Percentiles rank a stretch among this genome's conserved stretches.
Evolutionary conservation across 2,329 filamentous ascomycete genomes (phyloP).

Genomic region (Bertia moriformis): DNA sequence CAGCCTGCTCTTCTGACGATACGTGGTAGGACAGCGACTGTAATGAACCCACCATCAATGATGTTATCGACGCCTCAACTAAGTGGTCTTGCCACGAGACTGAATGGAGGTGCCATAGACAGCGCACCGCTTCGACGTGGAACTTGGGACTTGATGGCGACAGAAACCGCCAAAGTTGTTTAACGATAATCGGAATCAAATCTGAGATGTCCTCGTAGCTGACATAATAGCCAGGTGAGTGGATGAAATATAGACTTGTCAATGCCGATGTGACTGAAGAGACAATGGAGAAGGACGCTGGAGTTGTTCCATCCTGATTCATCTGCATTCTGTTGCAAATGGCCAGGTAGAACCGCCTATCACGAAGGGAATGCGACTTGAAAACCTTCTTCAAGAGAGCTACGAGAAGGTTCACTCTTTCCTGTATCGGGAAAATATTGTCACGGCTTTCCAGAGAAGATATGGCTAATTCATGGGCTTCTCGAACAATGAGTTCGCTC

Average conservation of each 20-base stretch:
- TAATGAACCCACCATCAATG: conserved; percentile 47
- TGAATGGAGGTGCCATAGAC: conserved; percentile 72
- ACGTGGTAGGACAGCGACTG: conserved; percentile 27
- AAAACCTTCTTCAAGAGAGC: conserved; percentile 19
- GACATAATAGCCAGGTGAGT: conserved; percentile 38
- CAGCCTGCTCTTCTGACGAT: conserved; percentile 42
- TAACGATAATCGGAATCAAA: conserved; percentile 55
- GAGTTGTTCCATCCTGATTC: background rate
- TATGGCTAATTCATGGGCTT: conserved; percentile 36
- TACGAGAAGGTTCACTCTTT: conserved; percentile 13
- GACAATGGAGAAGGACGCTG: conserved; percentile 15
- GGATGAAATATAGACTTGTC: conserved; percentile 38
- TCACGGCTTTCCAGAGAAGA: conserved; percentile 25
- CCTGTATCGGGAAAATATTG: conserved; percentile 2
- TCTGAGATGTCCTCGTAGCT: conserved; percentile 34
- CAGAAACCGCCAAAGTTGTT: conserved; percentile 65
- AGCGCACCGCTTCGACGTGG: conserved; percentile 80
- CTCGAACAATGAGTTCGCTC: conserved; percentile 49
- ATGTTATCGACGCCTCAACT: conserved; percentile 65
- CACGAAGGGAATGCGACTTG: background rate
- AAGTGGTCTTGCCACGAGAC: conserved; percentile 54
- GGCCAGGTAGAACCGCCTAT: background rate
- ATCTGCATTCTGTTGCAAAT: background rate
- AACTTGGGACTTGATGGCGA: conserved; percentile 77
- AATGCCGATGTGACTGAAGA: conserved; percentile 45